Conservation (phyloP, 2,329 filamentous ascomycete genomes). For the Fusarium odoratissimum region DNA sequence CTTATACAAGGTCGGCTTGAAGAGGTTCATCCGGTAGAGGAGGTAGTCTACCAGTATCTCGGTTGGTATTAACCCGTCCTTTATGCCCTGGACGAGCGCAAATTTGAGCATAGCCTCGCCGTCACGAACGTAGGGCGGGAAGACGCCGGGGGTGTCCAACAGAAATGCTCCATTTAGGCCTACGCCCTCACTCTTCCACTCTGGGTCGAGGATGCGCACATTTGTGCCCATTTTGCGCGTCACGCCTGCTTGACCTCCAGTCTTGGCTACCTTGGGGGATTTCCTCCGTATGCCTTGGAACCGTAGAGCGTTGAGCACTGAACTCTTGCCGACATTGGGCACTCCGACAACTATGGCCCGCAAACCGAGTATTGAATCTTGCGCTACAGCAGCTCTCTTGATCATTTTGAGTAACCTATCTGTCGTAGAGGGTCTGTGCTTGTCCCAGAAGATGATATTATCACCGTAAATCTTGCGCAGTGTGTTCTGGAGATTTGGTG, state of each 20-base stretch:
- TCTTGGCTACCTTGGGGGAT: conserved; percentile 76
- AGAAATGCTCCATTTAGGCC: conserved; percentile 77
- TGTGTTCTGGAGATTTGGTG: conserved; percentile 38
- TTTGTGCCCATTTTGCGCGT: conserved; percentile 86
- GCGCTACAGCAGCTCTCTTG: conserved; percentile 46
- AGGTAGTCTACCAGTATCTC: conserved; percentile 90
- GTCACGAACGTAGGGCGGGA: conserved; percentile 89
- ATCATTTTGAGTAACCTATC: conserved; percentile 54
- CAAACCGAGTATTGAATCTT: conserved; percentile 78
- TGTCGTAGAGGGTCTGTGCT: conserved; percentile 50
- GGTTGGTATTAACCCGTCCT: conserved; percentile 84
- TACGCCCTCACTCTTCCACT: conserved; percentile 56
- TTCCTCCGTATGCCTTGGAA: conserved; percentile 66
- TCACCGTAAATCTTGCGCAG: conserved; percentile 52
- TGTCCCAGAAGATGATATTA: conserved; percentile 58
- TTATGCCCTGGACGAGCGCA: conserved; percentile 90
- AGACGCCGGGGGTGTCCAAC: conserved; percentile 93
- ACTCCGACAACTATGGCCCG: conserved; percentile 92
- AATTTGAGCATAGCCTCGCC: conserved; percentile 93
- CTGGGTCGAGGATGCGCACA: conserved; percentile 75
- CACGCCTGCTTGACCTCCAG: conserved; percentile 88
- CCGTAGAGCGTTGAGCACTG: conserved; percentile 89
- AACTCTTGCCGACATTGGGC: conserved; percentile 97
- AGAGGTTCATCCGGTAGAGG: conserved; percentile 82
- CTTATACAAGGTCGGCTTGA: conserved; percentile 70